Percentiles rank a stretch among this genome's conserved stretches.
These are phyloP conservation scores for Aspergillus ibericus DNA, from an alignment of 2,329 filamentous ascomycete genomes.

Conservation along the genomic window DNA sequence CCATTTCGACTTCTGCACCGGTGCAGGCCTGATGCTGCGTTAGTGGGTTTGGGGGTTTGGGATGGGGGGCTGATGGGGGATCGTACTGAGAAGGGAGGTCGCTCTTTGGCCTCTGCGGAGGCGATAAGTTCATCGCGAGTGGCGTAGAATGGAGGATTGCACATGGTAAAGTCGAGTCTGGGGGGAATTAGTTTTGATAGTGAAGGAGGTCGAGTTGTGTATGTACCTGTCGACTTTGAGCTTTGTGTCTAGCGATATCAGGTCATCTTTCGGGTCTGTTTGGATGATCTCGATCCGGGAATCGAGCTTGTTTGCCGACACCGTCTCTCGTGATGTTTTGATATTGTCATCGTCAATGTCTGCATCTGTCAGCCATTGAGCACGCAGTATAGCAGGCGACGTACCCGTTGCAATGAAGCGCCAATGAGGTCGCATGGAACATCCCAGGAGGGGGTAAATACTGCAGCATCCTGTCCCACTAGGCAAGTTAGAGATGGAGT, in stretches of 20 bases:
- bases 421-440: slow-evolving; percentile 68
- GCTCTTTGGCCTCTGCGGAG: slow-evolving; percentile 65
- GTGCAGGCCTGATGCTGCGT: slow-evolving; percentile 56
- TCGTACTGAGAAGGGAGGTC: slow-evolving; percentile 68
- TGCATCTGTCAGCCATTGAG: slow-evolving; percentile 9
- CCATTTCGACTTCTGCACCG: slow-evolving; percentile 81
- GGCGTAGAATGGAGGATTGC: slow-evolving; percentile 92
- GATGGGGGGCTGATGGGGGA: no score
- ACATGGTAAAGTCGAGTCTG: slow-evolving; percentile 80
- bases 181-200: slow-evolving; percentile 7
- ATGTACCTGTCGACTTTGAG: slow-evolving; percentile 27
- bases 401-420: slow-evolving; percentile 66
- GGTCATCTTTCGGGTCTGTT: slow-evolving; percentile 50
- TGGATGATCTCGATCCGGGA: slow-evolving; percentile 64
- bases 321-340: slow-evolving; percentile 65
- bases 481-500: slow-evolving; percentile 15
- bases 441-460: slow-evolving; percentile 85
- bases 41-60: slow-evolving; percentile 6
- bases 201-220: not conserved
- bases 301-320: slow-evolving; percentile 64
- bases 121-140: slow-evolving; percentile 67
- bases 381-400: slow-evolving; percentile 9
- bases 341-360: slow-evolving; percentile 77
- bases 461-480: slow-evolving; percentile 84
- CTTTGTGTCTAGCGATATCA: slow-evolving; percentile 64